phyloP scores from a whole-genome alignment of 257 asterid genomes.

The Przewalskia tangutica region DNA sequence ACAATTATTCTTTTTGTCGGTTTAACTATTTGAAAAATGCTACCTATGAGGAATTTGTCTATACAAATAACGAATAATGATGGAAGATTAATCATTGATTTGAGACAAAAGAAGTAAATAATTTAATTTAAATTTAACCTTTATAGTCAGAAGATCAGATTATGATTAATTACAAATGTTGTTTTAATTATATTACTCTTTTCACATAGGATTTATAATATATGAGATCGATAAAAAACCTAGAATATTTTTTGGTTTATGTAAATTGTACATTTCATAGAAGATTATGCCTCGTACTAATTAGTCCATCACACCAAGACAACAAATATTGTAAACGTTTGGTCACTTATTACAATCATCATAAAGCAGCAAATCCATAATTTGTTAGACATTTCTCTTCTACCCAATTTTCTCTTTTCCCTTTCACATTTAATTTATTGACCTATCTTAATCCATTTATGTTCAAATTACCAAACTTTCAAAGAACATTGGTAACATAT shows the following conservation, averaged over 20 bases:
- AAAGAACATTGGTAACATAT: neutral
- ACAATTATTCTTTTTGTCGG: neutral
- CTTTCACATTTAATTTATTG: neutral
- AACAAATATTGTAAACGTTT: neutral
- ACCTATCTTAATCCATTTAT: neutral
- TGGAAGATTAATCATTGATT: neutral
- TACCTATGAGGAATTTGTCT: neutral
- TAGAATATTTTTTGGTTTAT: neutral
- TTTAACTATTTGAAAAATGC: neutral
- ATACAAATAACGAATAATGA: neutral
- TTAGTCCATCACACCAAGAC: neutral
- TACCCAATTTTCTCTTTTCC: neutral
- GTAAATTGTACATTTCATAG: neutral
- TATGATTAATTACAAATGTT: neutral
- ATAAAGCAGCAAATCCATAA: neutral
- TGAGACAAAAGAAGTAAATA: neutral
- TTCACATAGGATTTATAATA: neutral
- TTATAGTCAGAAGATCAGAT: neutral
- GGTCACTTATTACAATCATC: neutral
- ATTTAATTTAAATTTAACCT: neutral
- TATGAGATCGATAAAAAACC: neutral
- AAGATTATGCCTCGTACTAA: neutral
- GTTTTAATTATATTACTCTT: neutral
- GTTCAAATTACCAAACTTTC: neutral
- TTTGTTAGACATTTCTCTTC: neutral